Conservation (phyloP, 2,329 filamentous ascomycete species). For the Sodiomyces alkalinus region DNA sequence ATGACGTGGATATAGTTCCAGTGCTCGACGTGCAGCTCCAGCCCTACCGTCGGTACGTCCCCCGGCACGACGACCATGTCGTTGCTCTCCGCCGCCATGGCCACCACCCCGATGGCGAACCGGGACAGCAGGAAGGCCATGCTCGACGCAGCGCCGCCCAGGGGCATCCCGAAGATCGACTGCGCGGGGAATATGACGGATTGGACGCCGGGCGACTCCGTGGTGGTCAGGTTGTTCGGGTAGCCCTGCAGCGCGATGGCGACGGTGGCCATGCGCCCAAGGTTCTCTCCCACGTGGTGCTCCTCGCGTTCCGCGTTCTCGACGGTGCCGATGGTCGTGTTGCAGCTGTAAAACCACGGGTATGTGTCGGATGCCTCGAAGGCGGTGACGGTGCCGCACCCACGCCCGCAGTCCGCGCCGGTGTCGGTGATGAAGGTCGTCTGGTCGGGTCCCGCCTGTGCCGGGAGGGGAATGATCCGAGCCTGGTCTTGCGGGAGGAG, state of each 20-base stretch:
- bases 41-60: conserved; percentile 15
- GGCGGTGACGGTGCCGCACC: conserved; percentile 16
- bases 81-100: conserved; percentile 16
- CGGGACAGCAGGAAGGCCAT: conserved; percentile 22
- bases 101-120: conserved; percentile 21
- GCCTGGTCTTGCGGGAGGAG: conserved; percentile 7
- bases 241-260: conserved; percentile 27
- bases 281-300: conserved; percentile 17
- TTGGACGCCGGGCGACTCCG: conserved; percentile 12
- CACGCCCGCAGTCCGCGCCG: conserved; percentile 8
- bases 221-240: conserved; percentile 6
- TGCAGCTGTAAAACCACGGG: conserved; percentile 26
- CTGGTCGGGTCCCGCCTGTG: conserved; percentile 16
- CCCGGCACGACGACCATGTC: conserved; percentile 12
- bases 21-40: conserved; percentile 15
- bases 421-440: conserved; percentile 21
- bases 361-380: conserved; percentile 20
- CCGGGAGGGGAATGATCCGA: conserved; percentile 10
- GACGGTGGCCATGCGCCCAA: conserved; percentile 17
- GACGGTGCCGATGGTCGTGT: conserved; percentile 19
- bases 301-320: conserved; percentile 18
- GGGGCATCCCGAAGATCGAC: conserved; percentile 18
- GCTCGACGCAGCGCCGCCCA: conserved; percentile 12
- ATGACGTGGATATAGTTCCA: conserved; percentile 18
- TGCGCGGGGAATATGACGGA: conserved; percentile 27